These are phyloP conservation scores for Mycosphaerella sp. DNA, from an alignment of 2,329 filamentous ascomycete genomes.

Conservation along the genomic window DNA sequence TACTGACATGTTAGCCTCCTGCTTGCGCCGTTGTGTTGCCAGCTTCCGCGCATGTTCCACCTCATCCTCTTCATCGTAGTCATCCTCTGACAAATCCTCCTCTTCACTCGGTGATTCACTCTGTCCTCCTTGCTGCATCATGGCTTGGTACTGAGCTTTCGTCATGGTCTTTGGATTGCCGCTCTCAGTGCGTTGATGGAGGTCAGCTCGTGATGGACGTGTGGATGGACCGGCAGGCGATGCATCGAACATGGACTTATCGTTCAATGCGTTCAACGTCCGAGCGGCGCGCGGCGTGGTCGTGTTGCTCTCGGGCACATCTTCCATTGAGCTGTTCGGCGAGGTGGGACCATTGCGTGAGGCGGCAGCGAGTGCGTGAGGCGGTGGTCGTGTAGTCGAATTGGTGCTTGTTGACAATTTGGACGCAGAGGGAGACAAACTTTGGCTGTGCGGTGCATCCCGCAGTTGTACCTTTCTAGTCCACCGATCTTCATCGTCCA, in stretches of 20 bases:
- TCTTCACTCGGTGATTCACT: conserved; percentile 34
- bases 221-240: conserved; percentile 32
- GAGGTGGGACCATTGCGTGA: conserved; percentile 20
- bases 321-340: conserved; percentile 23
- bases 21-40: conserved; percentile 72
- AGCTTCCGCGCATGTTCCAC: conserved; percentile 65
- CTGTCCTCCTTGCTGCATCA: conserved; percentile 59
- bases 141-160: conserved; percentile 73
- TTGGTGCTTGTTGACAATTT: conserved; percentile 10
- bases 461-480: conserved; percentile 21
- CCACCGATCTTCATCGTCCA: conserved; percentile 28
- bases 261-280: conserved; percentile 8
- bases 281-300: conserved; percentile 25
- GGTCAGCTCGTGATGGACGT: conserved; percentile 26
- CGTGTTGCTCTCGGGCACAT: conserved; percentile 23
- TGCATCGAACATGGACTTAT: conserved; percentile 27
- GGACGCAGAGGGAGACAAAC: conserved; percentile 5
- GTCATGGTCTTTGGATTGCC: conserved; percentile 69
- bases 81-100: conserved; percentile 51
- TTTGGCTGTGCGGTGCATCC: conserved; percentile 15
- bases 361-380: conserved; percentile 6
- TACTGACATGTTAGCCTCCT: conserved; percentile 82
- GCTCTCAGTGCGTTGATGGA: conserved; percentile 22
- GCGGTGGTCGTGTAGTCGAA: background rate
- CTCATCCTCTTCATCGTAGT: conserved; percentile 69